Evolutionary conservation across 2,329 filamentous ascomycete species (phyloP), one percentile per base, ranked within the genome.

Genomic region (Dendryphion nanum): DNA sequence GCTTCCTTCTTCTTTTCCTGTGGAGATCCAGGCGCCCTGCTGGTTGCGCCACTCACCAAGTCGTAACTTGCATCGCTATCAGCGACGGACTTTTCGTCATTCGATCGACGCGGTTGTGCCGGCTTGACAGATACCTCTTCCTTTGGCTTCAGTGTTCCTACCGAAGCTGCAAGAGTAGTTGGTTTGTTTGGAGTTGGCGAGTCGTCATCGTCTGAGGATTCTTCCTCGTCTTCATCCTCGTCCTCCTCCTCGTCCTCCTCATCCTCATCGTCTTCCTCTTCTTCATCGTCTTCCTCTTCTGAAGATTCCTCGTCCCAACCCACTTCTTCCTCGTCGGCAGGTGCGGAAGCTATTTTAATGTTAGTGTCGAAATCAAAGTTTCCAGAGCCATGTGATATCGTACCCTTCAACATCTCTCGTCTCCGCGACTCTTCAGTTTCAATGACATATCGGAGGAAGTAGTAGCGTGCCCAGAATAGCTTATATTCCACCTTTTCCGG

Each of bases 21-120:
- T 3, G 81, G 80, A 42, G 77, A 82, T 4, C 78, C 77, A 1
- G 89, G 85, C 14, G 89, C 84, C 48, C 86, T 85, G 63, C 87
- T 95, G 31, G 81, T 74, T 5, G 84, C 83, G 6, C 86, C 85
- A 31, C 70, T 73, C 3, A 98, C 89, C 21, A 98, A 77, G 63
- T 98, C 93, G 64, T 98, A 98, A 70, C 89, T 95, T 14, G 88
- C 88, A 55, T 98, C 93, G 62, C 91, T 96, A 56, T 93, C 93
- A 6, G 89, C 82, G 51, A 93, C 86, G 18, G 87, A 94, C 63
- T 91, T 89, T 63, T 65, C 64, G 31, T 73, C 69, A 56, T 94
- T 85, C 18, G 89, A 94, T 26, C 72, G 70, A 37, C 87, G 83
- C 14, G 82, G 72, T 24, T 57, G 52, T 19, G 70, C 68, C 18